These are phyloP conservation scores for Penicillium waksmanii DNA, from an alignment of 495 filamentous ascomycete species.

Conservation along the genomic window DNA sequence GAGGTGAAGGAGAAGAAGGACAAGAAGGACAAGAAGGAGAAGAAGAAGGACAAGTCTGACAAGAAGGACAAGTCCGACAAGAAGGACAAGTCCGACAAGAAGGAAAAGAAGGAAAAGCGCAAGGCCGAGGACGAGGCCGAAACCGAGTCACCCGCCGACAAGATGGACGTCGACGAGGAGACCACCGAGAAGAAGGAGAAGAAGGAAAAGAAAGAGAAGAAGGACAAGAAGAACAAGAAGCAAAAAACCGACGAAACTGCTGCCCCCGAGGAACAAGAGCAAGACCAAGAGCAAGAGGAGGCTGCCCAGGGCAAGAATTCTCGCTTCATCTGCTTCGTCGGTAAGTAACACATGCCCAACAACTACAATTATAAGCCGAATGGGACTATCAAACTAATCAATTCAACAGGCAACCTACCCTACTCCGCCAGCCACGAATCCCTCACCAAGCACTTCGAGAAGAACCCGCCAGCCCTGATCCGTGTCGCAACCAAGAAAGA, in stretches of 20 bases:
- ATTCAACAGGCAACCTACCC: conserved; percentile 75
- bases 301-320: conserved; percentile 42
- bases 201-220: conserved; percentile 18
- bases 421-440: conserved; percentile 72
- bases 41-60: conserved; percentile 21
- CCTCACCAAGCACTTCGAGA: conserved; percentile 74
- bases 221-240: conserved; percentile 20
- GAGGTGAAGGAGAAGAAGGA: conserved; percentile 22
- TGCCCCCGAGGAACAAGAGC: conserved; percentile 10
- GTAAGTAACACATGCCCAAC: conserved; percentile 41
- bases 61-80: conserved; percentile 26
- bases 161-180: conserved; percentile 16
- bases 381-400: conserved; percentile 8
- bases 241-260: conserved; percentile 11
- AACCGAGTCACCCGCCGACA: conserved; percentile 19
- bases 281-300: conserved; percentile 29
- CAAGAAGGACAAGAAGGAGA: conserved; percentile 10
- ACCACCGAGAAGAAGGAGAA: conserved; percentile 6
- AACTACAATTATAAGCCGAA: neutral
- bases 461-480: conserved; percentile 70
- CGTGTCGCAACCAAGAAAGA: conserved; percentile 76
- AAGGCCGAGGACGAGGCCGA: conserved; percentile 18
- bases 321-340: conserved; percentile 86
- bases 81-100: conserved; percentile 21
- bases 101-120: conserved; percentile 19